These are phyloP conservation scores for Gossypium bickii DNA, from an alignment of 345 rosid species.

Conservation along the genomic window DNA sequence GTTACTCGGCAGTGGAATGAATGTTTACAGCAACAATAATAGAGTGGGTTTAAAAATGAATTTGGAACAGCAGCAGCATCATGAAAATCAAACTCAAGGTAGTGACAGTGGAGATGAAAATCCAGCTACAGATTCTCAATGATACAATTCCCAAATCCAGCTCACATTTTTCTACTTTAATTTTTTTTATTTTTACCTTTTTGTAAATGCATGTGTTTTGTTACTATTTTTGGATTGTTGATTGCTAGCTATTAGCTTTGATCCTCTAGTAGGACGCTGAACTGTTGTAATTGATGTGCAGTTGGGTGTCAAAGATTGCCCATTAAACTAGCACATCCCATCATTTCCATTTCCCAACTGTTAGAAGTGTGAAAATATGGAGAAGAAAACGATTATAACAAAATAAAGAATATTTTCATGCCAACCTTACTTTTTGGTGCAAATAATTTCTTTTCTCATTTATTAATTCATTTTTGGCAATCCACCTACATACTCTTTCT, in stretches of 20 bases:
- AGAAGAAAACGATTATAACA: not conserved
- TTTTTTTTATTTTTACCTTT: not conserved
- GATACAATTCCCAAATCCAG: not conserved
- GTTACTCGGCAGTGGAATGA: conserved; percentile 26
- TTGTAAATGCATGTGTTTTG: not conserved
- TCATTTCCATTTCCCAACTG: too few species aligned
- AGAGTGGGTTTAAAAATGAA: conserved; percentile 56
- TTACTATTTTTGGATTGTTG: not conserved
- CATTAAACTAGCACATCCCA: too few species aligned
- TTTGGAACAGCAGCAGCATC: conserved; percentile 44
- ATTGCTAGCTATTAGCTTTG: not conserved
- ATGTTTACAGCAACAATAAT: conserved; percentile 17
- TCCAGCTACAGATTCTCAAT: conserved; percentile 36
- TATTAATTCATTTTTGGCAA: too few species aligned
- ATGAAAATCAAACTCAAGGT: conserved; percentile 37
- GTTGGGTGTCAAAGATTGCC: not conserved
- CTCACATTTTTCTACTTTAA: not conserved
- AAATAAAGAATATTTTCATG: not conserved
- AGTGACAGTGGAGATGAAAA: conserved; percentile 52
- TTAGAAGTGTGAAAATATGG: not conserved
- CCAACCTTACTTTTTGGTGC: too few species aligned
- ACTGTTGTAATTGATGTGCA: not conserved
- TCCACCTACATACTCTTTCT: too few species aligned
- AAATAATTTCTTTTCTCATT: not conserved
- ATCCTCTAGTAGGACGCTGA: not conserved